Base-by-base conservation (phyloP, 2,329 filamentous ascomycete genomes). In the Paecilomyces sp. region DNA sequence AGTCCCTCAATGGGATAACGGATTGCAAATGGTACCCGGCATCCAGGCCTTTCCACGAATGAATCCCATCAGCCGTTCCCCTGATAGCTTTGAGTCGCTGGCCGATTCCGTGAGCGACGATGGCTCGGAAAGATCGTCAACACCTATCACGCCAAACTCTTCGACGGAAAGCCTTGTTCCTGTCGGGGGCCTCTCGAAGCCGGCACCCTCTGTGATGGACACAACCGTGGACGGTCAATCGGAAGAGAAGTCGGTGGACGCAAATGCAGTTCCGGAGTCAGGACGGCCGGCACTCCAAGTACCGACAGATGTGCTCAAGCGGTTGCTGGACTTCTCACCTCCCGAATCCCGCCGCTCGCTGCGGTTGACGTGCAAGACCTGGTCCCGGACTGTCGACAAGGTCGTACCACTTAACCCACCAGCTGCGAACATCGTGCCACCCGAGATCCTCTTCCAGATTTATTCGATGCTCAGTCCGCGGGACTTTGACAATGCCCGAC, bases 401-500 rank as follows among this genome's bases (percentile, higher is more conserved):
- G 50, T 61, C 63, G 55, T 61, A 28, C 60, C 70, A 28, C 18
- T 66, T 25, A 58, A 63, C 22, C 63, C 70, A 59, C 65, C 74
- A 55, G 56, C 71, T 53, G 66, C 71, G 55, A 77, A 74, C 57
- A 57, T 66, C 33, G 59, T 78, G 15, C 82, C 82, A 0, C 65
- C 71, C 9, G 83, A 85, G 64, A 76, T 84, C 22, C 56, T 84
- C 1, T 75, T 80, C 53, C 71, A 79, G 6, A 77, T 84, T 4
- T 81, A 78, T 60, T 63, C 62, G 5, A 73, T 77, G 63, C 69
- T 83, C 3, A 64, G 69, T 13, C 81, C 81, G 0, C 70, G 71
- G 25, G 79, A 82, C 64, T 88, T 87, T 68, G 82, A 89, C 65
- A 77, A 83, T 58, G 84, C 85, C 15, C 79, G 86, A 18, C 81